Evolutionary conservation across 306 rosid genomes (phyloP).

Genomic region (Erythrophleum fordii): DNA sequence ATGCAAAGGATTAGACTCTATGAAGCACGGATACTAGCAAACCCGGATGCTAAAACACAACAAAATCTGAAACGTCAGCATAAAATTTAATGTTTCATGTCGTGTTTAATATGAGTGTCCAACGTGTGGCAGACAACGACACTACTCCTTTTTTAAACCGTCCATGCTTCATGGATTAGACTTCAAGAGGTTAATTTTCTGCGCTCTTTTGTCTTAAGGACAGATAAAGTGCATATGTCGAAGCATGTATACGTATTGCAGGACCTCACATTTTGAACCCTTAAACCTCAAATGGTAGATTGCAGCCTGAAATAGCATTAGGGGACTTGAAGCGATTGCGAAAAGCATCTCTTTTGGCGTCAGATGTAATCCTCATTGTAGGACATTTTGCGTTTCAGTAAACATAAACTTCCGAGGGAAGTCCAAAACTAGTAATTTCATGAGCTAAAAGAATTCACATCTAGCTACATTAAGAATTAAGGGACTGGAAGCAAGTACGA

Average conservation of each 20-base stretch:
- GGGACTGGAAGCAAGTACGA: neutral
- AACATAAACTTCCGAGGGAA: neutral
- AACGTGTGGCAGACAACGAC: neutral
- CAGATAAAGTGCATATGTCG: neutral
- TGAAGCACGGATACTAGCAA: neutral
- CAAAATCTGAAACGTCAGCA: neutral
- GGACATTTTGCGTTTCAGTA: neutral
- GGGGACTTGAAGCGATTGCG: neutral
- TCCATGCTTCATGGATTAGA: neutral
- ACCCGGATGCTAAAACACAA: neutral
- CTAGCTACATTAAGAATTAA: neutral
- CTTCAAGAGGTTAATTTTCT: neutral
- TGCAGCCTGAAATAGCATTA: neutral
- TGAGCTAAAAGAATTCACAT: neutral
- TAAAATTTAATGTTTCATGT: neutral
- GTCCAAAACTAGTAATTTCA: neutral
- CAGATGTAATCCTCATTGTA: conserved; percentile 7
- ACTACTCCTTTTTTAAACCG: neutral
- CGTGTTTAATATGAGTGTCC: neutral
- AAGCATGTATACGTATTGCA: neutral
- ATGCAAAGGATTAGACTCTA: neutral
- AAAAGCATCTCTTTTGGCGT: neutral
- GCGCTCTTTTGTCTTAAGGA: neutral
- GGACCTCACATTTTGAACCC: neutral
- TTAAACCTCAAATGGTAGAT: neutral